Conservation (phyloP, 306 rosid genomes). For the Lupinus albus region DNA sequence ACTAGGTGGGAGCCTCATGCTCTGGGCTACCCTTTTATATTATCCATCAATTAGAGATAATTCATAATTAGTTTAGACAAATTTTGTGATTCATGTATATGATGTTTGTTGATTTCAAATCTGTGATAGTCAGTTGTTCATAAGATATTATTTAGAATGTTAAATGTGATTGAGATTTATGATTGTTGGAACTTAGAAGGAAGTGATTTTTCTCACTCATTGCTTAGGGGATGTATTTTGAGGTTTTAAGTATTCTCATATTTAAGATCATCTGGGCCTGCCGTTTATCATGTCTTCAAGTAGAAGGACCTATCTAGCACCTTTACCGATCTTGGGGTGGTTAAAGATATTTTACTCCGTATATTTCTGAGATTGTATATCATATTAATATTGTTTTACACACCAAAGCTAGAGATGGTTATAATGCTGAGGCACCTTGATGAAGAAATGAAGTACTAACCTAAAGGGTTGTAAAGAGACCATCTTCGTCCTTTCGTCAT, state of each 20-base stretch:
- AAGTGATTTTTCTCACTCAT: constrained; percentile 19
- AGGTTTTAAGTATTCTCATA: background rate
- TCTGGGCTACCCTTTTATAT: too few species aligned
- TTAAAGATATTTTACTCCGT: constrained; percentile 1
- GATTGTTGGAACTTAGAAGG: constrained; percentile 21
- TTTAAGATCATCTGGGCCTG: background rate
- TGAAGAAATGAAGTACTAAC: background rate
- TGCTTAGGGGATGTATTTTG: constrained; percentile 13
- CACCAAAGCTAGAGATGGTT: background rate
- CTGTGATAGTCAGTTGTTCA: too few species aligned
- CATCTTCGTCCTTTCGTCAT: background rate
- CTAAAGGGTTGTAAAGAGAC: background rate
- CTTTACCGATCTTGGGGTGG: background rate
- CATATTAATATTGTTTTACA: background rate
- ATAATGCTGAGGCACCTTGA: constrained; percentile 5
- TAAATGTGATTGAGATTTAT: background rate
- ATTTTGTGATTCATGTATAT: too few species aligned
- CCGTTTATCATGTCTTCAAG: background rate
- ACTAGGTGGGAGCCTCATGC: too few species aligned
- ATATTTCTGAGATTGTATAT: background rate
- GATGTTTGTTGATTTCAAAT: too few species aligned
- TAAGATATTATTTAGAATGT: too few species aligned
- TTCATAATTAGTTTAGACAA: too few species aligned
- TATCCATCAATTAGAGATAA: background rate
- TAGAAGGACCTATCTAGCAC: background rate